phyloP scores from a whole-genome alignment of 768 basidiomycete species.

The Suillus clintonianus region DNA sequence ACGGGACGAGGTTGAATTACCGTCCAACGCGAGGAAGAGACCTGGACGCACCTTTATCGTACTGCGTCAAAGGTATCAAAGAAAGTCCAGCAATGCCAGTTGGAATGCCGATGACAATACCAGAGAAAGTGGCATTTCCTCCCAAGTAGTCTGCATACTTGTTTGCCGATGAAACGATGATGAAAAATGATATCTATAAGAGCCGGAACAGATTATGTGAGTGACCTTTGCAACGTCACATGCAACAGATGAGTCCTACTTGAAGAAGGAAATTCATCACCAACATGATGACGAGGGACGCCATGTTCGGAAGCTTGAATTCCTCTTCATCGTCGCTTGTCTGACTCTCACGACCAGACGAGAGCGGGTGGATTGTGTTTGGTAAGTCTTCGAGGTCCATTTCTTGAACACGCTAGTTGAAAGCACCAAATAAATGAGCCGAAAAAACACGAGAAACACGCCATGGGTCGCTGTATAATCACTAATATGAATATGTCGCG shows the following conservation, averaged over 20 bases:
- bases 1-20: neutral
- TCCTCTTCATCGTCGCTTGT: conserved; percentile 25
- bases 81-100: conserved; percentile 59
- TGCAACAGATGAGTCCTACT: conserved; percentile 28
- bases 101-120: conserved; percentile 67
- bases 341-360: neutral
- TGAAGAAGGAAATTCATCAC: conserved; percentile 46
- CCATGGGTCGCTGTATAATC: neutral
- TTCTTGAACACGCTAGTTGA: neutral
- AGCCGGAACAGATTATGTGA: neutral
- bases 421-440: neutral
- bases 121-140: conserved; percentile 70
- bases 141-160: conserved; percentile 63
- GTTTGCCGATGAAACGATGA: conserved; percentile 67
- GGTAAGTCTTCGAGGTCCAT: neutral
- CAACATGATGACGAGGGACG: conserved; percentile 49
- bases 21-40: neutral
- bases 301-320: conserved; percentile 48
- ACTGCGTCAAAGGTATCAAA: conserved; percentile 55
- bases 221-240: neutral
- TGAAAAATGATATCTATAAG: conserved; percentile 65
- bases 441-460: neutral
- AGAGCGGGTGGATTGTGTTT: neutral
- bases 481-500: neutral
- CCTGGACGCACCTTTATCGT: conserved; percentile 50